These are phyloP conservation scores for Curvularia lunata DNA, from an alignment of 2,329 filamentous ascomycete genomes.

Conservation along the genomic window DNA sequence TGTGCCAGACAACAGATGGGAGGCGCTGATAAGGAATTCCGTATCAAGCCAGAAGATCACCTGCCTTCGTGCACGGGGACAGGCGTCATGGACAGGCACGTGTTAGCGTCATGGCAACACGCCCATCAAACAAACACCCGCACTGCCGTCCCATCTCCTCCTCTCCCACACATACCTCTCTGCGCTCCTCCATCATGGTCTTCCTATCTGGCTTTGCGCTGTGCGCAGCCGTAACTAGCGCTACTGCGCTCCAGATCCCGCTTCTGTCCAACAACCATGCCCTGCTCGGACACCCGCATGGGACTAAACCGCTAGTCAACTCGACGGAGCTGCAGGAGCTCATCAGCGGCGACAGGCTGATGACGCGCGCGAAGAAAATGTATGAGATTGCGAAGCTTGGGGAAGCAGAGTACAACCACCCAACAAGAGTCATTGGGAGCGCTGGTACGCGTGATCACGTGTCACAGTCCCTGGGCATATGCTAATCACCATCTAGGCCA, in stretches of 20 bases:
- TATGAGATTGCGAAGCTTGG: slow-evolving; percentile 53
- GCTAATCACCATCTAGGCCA: slow-evolving; percentile 36
- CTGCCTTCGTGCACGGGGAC: slow-evolving; percentile 26
- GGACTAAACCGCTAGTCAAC: slow-evolving; percentile 42
- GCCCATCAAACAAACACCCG: slow-evolving; percentile 25
- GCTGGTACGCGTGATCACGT: slow-evolving; percentile 37
- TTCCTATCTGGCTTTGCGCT: slow-evolving; percentile 36
- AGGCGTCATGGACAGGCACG: slow-evolving; percentile 33
- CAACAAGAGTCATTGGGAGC: slow-evolving; percentile 50
- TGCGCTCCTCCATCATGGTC: slow-evolving; percentile 31
- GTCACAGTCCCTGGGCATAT: slow-evolving; percentile 2
- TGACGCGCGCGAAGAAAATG: slow-evolving; percentile 45
- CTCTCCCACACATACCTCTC: slow-evolving; percentile 7
- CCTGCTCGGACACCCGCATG: slow-evolving; percentile 29
- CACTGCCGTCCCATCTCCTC: slow-evolving; percentile 18
- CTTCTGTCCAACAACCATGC: slow-evolving; percentile 36
- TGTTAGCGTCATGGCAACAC: slow-evolving; percentile 37
- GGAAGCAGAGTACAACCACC: slow-evolving; percentile 52
- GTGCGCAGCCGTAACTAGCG: slow-evolving; percentile 36
- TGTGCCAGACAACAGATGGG: background rate
- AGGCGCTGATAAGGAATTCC: background rate
- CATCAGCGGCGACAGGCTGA: slow-evolving; percentile 44
- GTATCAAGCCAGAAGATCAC: background rate
- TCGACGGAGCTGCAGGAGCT: slow-evolving; percentile 45
- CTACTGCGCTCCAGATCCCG: slow-evolving; percentile 39